A percentile compares a stretch with the other conserved stretches of the same genome.
Evolutionary conservation across 1,139 yeast species (phyloP).

Genomic region (Nadsonia starkeyi-henricii): DNA sequence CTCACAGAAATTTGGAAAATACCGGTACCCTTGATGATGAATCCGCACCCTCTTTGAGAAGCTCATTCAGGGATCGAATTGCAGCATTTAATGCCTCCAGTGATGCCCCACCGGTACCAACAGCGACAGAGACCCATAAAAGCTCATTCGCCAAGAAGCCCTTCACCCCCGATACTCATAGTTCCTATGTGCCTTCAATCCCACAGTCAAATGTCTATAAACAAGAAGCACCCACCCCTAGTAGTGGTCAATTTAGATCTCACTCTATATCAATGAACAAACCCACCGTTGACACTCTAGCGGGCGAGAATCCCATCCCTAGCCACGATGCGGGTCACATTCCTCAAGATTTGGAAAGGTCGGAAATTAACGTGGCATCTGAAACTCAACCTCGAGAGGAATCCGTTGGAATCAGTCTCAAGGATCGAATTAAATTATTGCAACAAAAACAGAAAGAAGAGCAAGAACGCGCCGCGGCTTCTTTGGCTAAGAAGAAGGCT

Average conservation of each 20-base stretch:
- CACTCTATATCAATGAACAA: conserved; percentile 1
- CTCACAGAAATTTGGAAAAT: no score
- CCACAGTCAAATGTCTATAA: conserved; percentile 8
- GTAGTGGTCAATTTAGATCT: conserved; percentile 7
- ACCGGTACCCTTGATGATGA: not conserved
- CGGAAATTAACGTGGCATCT: conserved; percentile 6
- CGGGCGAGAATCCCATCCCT: conserved; percentile 3
- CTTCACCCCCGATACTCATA: conserved; percentile 27
- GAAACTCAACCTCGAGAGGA: conserved; percentile 30
- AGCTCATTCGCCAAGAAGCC: conserved; percentile 26
- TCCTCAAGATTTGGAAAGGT: not conserved
- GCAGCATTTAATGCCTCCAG: conserved; percentile 30
- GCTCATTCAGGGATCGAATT: conserved; percentile 30
- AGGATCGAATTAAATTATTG: conserved; percentile 72
- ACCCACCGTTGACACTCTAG: conserved; percentile 5
- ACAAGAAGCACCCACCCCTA: conserved; percentile 12
- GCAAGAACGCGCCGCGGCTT: conserved; percentile 58
- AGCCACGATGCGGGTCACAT: not conserved
- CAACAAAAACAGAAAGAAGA: conserved; percentile 76
- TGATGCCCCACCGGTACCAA: conserved; percentile 28
- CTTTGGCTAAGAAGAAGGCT: conserved; percentile 42
- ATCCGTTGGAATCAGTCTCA: conserved; percentile 65
- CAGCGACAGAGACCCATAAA: conserved; percentile 21
- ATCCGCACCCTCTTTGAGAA: not conserved
- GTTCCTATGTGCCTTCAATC: conserved; percentile 25